Evolutionary conservation across 164 flowering plant genomes (phyloP).

Genomic region (Sextonia rubra): DNA sequence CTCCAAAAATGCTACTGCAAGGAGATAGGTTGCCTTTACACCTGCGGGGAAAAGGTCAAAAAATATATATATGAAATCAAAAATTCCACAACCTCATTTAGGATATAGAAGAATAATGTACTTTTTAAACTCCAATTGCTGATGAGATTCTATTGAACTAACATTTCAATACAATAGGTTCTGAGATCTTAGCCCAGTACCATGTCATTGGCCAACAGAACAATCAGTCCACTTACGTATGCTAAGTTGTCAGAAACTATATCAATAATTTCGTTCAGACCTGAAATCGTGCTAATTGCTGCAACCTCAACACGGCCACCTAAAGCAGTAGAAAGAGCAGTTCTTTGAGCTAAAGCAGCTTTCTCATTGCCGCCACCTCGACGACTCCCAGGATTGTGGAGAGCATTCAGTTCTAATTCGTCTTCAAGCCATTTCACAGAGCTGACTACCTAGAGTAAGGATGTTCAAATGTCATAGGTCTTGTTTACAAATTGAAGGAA

Average conservation of each 20-base stretch:
- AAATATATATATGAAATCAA: conserved; percentile 1
- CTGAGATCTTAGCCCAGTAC: background rate
- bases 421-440: conserved; percentile 99
- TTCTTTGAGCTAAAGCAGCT: conserved; percentile 84
- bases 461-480: background rate
- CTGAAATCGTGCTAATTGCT: conserved; percentile 92
- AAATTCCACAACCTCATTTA: background rate
- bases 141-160: background rate
- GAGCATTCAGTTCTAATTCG: conserved; percentile 98
- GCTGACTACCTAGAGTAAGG: conserved; percentile 75
- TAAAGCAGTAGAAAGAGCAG: conserved; percentile 94
- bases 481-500: background rate
- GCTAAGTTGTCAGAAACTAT: background rate
- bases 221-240: background rate
- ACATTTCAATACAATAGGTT: background rate
- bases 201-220: background rate
- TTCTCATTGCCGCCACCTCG: conserved; percentile 93
- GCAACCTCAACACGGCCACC: conserved; percentile 90
- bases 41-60: conserved; percentile 35
- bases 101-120: conserved; percentile 2
- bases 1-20: conserved; percentile 92
- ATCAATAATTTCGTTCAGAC: conserved; percentile 22
- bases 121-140: background rate
- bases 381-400: conserved; percentile 96
- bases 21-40: conserved; percentile 97